Evolutionary conservation across 768 basidiomycete genomes (phyloP), one percentile per base, ranked within the genome.

Genomic region (Lactifluus volemus): DNA sequence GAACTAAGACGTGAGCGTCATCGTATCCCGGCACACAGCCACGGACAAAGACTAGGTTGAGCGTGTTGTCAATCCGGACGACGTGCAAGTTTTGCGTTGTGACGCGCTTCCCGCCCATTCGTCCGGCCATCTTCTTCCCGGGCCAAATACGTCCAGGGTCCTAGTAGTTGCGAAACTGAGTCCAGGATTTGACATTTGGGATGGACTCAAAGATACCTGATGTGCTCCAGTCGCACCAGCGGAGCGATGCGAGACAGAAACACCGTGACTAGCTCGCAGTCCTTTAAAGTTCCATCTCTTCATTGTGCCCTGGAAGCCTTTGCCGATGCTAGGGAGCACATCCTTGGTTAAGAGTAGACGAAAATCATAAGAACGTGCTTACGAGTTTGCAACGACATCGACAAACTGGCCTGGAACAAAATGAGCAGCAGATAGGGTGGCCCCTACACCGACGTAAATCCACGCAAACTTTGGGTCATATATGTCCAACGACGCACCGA

Each of bases 101-200:
- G 9, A 82, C 81, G 44, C 86, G 85, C 64, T 83, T 79, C 58
- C 85, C 88, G 53, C 97, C 97, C 79, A 98, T 85, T 25, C 86
- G 86, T 38, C 97, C 97, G 10, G 96, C 85, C 96, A 97, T 98
- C 78, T 98, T 98, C 77, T 94, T 97, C 41, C 97, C 97, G 4
- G 97, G 97, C 76, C 90, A 93, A 5, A 98, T 80, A 68, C 97
- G 85, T 50, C 97, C 97, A 29, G 97, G 96, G 68, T 97, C 94
- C 94, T 98, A 63, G 15, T 55, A 10, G 47, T 62, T 50, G 45
- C 60, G 52, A 41, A 68, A 61, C 29, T 54, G 39, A 54, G 32
- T 48, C 50, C 53, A 10, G 48, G 44, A 44, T 21, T 25, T 55
- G 17, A 55, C 21, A 15, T 39, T 15, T 25, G 10, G 38, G 5